phyloP scores from a whole-genome alignment of 148 eudicot genomes.

The Rhododendron simsii region DNA sequence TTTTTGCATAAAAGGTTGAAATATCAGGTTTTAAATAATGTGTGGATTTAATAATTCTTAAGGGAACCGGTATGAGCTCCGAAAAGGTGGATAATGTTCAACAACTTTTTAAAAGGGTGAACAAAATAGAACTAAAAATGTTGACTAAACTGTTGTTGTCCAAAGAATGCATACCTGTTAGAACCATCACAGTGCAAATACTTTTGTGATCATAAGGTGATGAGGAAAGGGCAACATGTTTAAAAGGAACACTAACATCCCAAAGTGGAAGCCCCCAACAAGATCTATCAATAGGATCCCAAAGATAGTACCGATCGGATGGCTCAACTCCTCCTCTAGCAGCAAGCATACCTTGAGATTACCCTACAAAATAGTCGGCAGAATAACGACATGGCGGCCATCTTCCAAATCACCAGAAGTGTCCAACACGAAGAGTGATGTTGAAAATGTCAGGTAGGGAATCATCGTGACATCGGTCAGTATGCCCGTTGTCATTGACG shows the following conservation, averaged over 20 bases:
- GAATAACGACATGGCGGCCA: neutral
- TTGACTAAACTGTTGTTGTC: neutral
- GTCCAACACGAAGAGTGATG: neutral
- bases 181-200: neutral
- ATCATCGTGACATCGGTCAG: neutral
- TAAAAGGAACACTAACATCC: constrained; percentile 7
- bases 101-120: neutral
- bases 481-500: neutral
- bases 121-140: neutral
- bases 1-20: neutral
- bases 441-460: neutral
- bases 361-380: neutral
- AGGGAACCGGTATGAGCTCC: neutral
- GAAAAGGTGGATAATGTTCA: neutral
- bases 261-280: neutral
- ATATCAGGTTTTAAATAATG: neutral
- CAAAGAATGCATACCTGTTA: neutral
- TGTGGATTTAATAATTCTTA: neutral
- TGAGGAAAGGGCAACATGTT: constrained; percentile 5
- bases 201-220: neutral
- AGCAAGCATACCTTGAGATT: neutral
- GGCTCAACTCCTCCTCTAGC: neutral
- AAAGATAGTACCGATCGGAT: neutral
- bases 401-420: neutral
- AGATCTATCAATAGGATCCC: neutral